A percentile compares a stretch with the other conserved stretches of the same genome.
Conservation (phyloP, 2,329 filamentous ascomycete genomes). For the Aspergillus glaucus region DNA sequence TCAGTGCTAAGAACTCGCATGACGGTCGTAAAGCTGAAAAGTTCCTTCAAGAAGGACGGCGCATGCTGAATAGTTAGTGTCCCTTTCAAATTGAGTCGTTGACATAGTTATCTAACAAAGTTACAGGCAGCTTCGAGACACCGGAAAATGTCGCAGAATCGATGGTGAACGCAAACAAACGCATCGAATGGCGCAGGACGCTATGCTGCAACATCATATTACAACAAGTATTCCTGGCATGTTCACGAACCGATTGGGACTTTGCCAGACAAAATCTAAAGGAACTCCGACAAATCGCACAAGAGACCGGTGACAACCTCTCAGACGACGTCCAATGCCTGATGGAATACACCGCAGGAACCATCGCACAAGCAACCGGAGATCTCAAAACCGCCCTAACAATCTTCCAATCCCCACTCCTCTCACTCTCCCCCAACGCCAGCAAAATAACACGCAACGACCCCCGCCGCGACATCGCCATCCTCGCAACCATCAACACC, state of each 20-base stretch:
- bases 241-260: slow-evolving; percentile 64
- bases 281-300: slow-evolving; percentile 45
- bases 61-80: slow-evolving; percentile 39
- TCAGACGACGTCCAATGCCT: slow-evolving; percentile 46
- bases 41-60: slow-evolving; percentile 54
- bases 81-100: no score
- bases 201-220: slow-evolving; percentile 64
- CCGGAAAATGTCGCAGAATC: slow-evolving; percentile 45
- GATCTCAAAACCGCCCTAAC: slow-evolving; percentile 61
- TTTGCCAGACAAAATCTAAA: slow-evolving; percentile 55
- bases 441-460: slow-evolving; percentile 40
- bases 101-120: no score
- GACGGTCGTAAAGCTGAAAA: slow-evolving; percentile 50
- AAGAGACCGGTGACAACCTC: slow-evolving; percentile 38
- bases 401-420: slow-evolving; percentile 58
- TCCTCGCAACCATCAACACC: slow-evolving; percentile 59
- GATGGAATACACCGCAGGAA: slow-evolving; percentile 65
- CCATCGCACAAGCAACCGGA: slow-evolving; percentile 71
- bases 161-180: slow-evolving; percentile 52
- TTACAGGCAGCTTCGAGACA: slow-evolving; percentile 28
- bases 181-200: slow-evolving; percentile 59
- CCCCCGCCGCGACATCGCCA: slow-evolving; percentile 56
- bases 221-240: slow-evolving; percentile 64
- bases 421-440: slow-evolving; percentile 46
- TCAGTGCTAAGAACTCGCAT: slow-evolving; percentile 50